A percentile compares a stretch with the other conserved stretches of the same genome.
Evolutionary conservation across 2,329 filamentous ascomycete genomes (phyloP).

Genomic region (Gaeumannomyces sp.): DNA sequence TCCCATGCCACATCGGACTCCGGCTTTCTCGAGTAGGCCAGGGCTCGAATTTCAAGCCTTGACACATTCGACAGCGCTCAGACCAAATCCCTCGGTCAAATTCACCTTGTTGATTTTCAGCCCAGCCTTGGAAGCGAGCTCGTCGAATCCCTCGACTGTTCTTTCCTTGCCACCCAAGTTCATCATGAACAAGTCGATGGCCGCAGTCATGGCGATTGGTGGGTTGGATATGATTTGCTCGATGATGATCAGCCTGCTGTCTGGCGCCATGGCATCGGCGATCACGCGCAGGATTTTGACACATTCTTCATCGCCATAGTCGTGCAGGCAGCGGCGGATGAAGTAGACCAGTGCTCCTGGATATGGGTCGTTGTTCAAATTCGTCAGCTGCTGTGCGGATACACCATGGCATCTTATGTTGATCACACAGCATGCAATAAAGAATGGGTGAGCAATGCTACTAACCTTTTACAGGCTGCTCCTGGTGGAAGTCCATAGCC

Average conservation of each 20-base stretch:
- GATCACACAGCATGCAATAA: not conserved
- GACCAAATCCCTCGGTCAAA: constrained; percentile 14
- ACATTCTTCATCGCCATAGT: constrained; percentile 28
- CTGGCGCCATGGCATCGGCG: constrained; percentile 23
- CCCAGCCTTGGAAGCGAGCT: constrained; percentile 13
- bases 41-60: constrained; percentile 5
- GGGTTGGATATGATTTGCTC: constrained; percentile 19
- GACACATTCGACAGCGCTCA: constrained; percentile 18
- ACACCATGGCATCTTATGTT: too few relatives aligned
- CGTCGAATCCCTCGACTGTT: constrained; percentile 15
- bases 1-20: too few relatives aligned
- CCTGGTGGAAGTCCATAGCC: constrained; percentile 25
- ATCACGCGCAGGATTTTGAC: constrained; percentile 25
- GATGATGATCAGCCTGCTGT: constrained; percentile 21
- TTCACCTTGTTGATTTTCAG: constrained; percentile 16
- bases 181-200: constrained; percentile 19
- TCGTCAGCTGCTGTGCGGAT: constrained; percentile 2
- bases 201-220: constrained; percentile 12
- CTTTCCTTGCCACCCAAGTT: constrained; percentile 21
- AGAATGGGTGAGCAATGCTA: not conserved
- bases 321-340: constrained; percentile 30
- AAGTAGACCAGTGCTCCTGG: constrained; percentile 30
- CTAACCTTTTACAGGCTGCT: constrained; percentile 26
- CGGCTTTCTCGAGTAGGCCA: not conserved
- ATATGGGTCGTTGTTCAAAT: not conserved